Base-by-base conservation (phyloP, 106 monocot species). In the Apostasia shenzhenica region DNA sequence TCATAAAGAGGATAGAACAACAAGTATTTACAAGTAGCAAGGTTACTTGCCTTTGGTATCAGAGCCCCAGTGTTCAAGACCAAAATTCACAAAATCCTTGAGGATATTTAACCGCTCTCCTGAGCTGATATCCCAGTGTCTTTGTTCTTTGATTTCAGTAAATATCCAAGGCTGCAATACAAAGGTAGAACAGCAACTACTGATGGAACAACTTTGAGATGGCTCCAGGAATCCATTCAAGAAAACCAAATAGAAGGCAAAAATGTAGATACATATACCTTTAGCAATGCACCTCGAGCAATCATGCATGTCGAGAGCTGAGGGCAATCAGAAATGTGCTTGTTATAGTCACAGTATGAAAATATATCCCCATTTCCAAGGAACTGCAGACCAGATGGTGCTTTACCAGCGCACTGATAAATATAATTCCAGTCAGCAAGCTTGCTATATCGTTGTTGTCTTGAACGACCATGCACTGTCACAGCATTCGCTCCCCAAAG, bases 341-440 rank as follows among this genome's bases (percentile, higher is more conserved):
- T 82, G 63, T 81, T 92, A 85, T 86, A 95, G 68, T 95, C 95
- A 63, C 62, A 41, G 61, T 78, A 84, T 38, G 95, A 95, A 73
- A 82, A 95, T 3, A 95, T 79, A 77, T 95, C 95, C 53, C 95
- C 95, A 84, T 95, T 95, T 72, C 95, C 91, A 54, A 95, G 8
- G 67, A 92, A 85, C 63, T 83, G 82, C 67, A 95, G 72, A 50
- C 39, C 53, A 14, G 75, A 71, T 42, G 95, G 84, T 53, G 88
- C 84, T 49, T 92, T 91, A 43, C 61, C 70, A 50, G 82, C 81
- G 68, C 95, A 95, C 49, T 82, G 68, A 53, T 83, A 80, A n/a
- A 95, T 89, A 73, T 95, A 95, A 73, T 95, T 88, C 95, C 95
- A 95, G 65, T 92, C 91, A 75, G 95, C 86, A 72, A 86, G 82